A percentile compares a stretch with the other conserved stretches of the same genome.
Evolutionary conservation across 129 eudicot species (phyloP).

Genomic region (Helianthus tuberosus): DNA sequence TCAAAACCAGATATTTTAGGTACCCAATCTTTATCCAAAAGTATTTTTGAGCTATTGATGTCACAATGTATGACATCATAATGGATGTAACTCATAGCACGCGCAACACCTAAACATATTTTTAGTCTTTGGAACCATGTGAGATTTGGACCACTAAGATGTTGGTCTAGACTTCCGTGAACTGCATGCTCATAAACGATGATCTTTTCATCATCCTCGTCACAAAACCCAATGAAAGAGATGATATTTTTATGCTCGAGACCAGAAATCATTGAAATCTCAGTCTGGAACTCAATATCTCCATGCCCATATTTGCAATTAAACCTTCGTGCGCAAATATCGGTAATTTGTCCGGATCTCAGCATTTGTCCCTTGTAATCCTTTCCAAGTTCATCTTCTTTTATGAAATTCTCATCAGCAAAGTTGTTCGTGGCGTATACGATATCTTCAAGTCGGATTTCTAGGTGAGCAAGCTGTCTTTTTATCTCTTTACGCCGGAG

Average conservation of each 20-base stretch:
- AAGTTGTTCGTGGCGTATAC: background rate
- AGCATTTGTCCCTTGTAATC: background rate
- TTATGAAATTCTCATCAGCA: background rate
- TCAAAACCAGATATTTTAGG: conserved; percentile 19
- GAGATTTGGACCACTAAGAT: too few relatives aligned
- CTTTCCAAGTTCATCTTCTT: background rate
- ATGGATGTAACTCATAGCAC: background rate
- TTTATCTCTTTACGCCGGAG: background rate
- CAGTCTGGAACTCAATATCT: conserved; percentile 5
- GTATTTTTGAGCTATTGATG: conserved; percentile 5
- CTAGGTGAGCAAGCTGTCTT: background rate
- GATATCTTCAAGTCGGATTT: background rate
- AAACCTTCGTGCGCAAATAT: background rate
- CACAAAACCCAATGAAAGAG: too few relatives aligned
- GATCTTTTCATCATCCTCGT: too few relatives aligned
- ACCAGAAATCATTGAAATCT: background rate
- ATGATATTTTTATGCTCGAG: too few relatives aligned
- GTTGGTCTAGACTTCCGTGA: too few relatives aligned
- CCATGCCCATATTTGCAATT: too few relatives aligned
- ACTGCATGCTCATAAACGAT: too few relatives aligned
- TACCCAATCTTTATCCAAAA: conserved; percentile 1
- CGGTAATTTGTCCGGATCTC: background rate
- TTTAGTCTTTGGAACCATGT: too few relatives aligned
- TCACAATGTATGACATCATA: conserved; percentile 8
- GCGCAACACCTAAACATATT: too few relatives aligned